phyloP scores from a whole-genome alignment of 192 early-diverging fungal genomes.

The Podila minutissima region DNA sequence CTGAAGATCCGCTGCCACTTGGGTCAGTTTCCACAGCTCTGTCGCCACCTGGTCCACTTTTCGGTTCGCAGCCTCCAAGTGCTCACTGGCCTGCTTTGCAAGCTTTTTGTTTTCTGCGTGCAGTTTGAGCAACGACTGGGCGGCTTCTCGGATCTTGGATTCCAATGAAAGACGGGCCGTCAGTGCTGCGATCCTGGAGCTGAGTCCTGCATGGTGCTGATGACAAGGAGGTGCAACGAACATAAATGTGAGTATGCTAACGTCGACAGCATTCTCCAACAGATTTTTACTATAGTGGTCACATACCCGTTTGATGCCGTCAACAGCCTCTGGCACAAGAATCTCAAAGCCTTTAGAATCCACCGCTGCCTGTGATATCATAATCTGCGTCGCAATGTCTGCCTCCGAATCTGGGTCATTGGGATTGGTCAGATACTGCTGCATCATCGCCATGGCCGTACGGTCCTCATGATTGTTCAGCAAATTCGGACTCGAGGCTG shows the following conservation, averaged over 20 bases:
- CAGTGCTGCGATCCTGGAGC: slow-evolving; percentile 54
- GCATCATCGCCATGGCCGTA: slow-evolving; percentile 46
- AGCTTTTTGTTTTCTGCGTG: slow-evolving; percentile 63
- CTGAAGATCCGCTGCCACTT: slow-evolving; percentile 56
- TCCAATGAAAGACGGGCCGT: slow-evolving; percentile 61
- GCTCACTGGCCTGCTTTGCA: slow-evolving; percentile 59
- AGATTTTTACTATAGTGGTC: neutral
- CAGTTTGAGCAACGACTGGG: slow-evolving; percentile 61
- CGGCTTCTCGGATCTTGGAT: slow-evolving; percentile 68
- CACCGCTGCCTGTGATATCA: slow-evolving; percentile 63
- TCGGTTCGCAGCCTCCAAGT: slow-evolving; percentile 58
- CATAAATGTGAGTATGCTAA: neutral
- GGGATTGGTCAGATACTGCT: slow-evolving; percentile 22
- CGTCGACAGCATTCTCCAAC: neutral
- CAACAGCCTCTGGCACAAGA: slow-evolving; percentile 61
- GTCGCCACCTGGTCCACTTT: slow-evolving; percentile 63
- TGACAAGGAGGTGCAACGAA: neutral
- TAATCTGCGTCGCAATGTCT: slow-evolving; percentile 57
- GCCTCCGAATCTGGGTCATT: slow-evolving; percentile 50
- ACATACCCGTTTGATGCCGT: slow-evolving; percentile 63
- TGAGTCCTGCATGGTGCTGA: slow-evolving; percentile 64
- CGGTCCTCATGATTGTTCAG: slow-evolving; percentile 22
- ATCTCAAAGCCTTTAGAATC: slow-evolving; percentile 65
- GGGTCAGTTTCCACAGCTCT: slow-evolving; percentile 59
- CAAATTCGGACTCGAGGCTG: neutral